Evolutionary conservation across 1,284 basidiomycete genomes (phyloP), one percentile per base, ranked within the genome.

Genomic region (Anthracocystis setariae): DNA sequence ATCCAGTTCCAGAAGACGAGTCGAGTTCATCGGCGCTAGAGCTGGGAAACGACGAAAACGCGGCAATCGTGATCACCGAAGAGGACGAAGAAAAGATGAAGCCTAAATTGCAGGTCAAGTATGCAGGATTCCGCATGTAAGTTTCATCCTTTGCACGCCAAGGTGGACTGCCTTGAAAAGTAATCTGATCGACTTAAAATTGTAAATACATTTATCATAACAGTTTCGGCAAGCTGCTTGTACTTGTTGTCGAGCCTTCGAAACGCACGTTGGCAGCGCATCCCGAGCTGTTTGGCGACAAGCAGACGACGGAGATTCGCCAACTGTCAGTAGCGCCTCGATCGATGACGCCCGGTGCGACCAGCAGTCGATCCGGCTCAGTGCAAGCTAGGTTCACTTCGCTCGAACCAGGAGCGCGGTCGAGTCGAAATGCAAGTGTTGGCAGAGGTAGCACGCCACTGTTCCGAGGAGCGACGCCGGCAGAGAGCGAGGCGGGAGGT

Each of bases 221-320:
- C 50, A 79, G 74, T 21, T 80, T 79, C 52, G 77, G 77, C 55
- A 73, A 74, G 46, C 66, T 78, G 46, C 68, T 80, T 17, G 71
- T 80, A 2, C 62, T 79, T 32, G 77, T 78, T 21, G 65, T 68
- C 12, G 77, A 76, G 48, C 74, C 74, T 20, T 62, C 67, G 10
- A 73, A 71, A 37, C 54, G 67, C 4, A 56, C 60, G n/a, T 49
- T 76, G 3, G 66, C 70, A 18, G 61, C 61, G 2, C 47, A 67
- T 40, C 67, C 74, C 2, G 63, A 73, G 46, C 69, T 77, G 20
- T 74, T 77, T 38, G 72, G 71, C 15, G 62, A 61, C 29, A 63
- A 61, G 18, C 42, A 48, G 37, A 24, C 52, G 13, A 50, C 47
- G 21, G 74, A 76, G 47, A 47, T 65, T 5, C 74, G 74, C 25